Evolutionary conservation across 371 early-diverging fungal genomes (phyloP).

Genomic region (Mortierella sp.): DNA sequence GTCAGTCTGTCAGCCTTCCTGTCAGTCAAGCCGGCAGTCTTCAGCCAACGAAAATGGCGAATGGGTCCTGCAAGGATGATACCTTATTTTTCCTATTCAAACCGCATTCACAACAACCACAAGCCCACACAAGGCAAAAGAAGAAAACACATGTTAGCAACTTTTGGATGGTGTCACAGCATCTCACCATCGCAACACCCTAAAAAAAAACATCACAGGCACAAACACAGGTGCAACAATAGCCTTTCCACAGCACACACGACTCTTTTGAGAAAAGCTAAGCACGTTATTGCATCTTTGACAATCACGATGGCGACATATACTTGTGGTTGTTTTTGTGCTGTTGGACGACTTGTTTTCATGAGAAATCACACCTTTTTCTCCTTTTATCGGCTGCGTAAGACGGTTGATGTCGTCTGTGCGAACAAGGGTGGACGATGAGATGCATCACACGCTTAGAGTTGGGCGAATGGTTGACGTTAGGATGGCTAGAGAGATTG

Average conservation of each 20-base stretch:
- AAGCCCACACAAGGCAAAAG: not conserved
- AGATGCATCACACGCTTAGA: not conserved
- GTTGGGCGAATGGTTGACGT: not conserved
- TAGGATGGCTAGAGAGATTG: not conserved
- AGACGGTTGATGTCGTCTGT: not conserved
- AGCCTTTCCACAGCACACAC: no score
- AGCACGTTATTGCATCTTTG: conserved; percentile 5
- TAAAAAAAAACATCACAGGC: not conserved
- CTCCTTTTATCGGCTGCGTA: not conserved
- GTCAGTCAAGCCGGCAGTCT: not conserved
- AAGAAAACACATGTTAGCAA: conserved; percentile 1
- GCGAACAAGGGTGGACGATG: not conserved
- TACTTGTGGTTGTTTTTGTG: not conserved
- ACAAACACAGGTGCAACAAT: not conserved
- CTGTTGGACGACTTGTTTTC: not conserved
- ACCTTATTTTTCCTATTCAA: not conserved
- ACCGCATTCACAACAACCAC: not conserved
- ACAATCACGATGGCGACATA: conserved; percentile 5
- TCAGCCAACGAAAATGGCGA: conserved; percentile 10
- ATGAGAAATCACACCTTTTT: not conserved
- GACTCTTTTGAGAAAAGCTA: not conserved
- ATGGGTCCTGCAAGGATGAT: not conserved
- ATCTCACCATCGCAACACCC: not conserved
- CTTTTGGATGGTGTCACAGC: not conserved
- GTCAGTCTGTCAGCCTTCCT: not conserved